Evolutionary conservation across 1,284 basidiomycete genomes (phyloP).

Genomic region (Sphagnurus paluster): DNA sequence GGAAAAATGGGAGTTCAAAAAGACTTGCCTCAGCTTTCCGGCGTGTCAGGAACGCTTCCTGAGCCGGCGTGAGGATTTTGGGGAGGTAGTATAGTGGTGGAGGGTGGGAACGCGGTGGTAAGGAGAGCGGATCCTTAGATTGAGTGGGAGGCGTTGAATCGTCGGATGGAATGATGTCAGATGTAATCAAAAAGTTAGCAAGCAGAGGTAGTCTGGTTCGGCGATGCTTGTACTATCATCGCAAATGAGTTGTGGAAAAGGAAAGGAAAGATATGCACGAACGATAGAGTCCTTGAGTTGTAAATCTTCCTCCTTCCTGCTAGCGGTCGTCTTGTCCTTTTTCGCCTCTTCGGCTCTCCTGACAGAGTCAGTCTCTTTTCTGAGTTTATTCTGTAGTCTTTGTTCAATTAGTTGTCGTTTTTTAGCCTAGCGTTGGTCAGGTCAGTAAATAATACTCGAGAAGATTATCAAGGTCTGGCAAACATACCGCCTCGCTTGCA

Average conservation of each 20-base stretch:
- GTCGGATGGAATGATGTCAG: conserved; percentile 59
- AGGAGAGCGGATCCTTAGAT: conserved; percentile 43
- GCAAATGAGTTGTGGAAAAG: neutral
- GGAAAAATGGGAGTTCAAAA: neutral
- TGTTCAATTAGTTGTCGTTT: conserved; percentile 78
- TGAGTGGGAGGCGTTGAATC: conserved; percentile 30
- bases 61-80: conserved; percentile 62
- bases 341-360: conserved; percentile 80
- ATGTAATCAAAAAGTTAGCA: conserved; percentile 74
- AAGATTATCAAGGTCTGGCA: neutral
- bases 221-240: conserved; percentile 64
- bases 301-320: conserved; percentile 76
- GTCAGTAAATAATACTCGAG: neutral
- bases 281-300: conserved; percentile 79
- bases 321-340: conserved; percentile 72
- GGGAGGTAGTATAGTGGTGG: conserved; percentile 79
- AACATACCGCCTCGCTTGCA: conserved; percentile 73
- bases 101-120: conserved; percentile 63
- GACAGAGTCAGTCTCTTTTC: conserved; percentile 80
- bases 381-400: conserved; percentile 76
- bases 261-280: conserved; percentile 30
- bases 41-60: conserved; percentile 64
- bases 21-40: conserved; percentile 60
- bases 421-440: conserved; percentile 54
- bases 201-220: conserved; percentile 67